Base-by-base conservation (phyloP, 169 alveolate species). In the Eimeria nieschulzi region DNA sequence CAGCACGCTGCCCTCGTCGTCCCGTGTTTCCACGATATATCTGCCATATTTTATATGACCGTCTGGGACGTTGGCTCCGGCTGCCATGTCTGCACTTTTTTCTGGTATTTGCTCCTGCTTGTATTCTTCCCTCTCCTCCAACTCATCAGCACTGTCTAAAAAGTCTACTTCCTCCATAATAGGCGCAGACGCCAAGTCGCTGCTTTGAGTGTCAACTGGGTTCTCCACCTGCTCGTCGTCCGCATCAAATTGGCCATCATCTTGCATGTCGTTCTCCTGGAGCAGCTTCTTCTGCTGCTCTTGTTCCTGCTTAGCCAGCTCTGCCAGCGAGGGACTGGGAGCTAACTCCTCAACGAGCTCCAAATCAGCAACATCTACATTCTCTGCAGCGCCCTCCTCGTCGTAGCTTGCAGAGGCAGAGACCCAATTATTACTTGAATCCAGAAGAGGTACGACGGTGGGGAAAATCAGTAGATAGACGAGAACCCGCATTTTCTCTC, bases 1-100 rank as follows among this genome's bases (percentile, higher is more conserved):
- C 64, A 76, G 64, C 21, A 15, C 71, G 2, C 7, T 23, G 17
- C 85, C 85, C 10, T 76, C 85, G 26, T 76, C 85, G 46, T 76
- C 85, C 8, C 2, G 13, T 9, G 71, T 51, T 5, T 17, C 23
- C 33, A 76, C 70, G 17, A n/a, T 51, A 9, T 76, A 70, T 7
- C 85, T 70, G 26, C 51, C 54, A 39, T 73, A 73, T 25, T 39
- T 7, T 9, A 12, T 25, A 23, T 12, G 6, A 25, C 51, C 39
- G 5, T 26, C 39, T 15, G 33, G 15, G 23, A 19, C 19, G 23
- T 13, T 8, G 80, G 17, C 19, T 13, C 26, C 9, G 13, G 13
- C 13, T 5, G 26, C 17, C 8, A 10, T 10, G 13, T 73, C 61
- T 73, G 26, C 63, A 33, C 15, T 23, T 6, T 33, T 33, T 21